Base-by-base conservation (phyloP, 352 stramenopile species). In the Pythium vanterpoolii region DNA sequence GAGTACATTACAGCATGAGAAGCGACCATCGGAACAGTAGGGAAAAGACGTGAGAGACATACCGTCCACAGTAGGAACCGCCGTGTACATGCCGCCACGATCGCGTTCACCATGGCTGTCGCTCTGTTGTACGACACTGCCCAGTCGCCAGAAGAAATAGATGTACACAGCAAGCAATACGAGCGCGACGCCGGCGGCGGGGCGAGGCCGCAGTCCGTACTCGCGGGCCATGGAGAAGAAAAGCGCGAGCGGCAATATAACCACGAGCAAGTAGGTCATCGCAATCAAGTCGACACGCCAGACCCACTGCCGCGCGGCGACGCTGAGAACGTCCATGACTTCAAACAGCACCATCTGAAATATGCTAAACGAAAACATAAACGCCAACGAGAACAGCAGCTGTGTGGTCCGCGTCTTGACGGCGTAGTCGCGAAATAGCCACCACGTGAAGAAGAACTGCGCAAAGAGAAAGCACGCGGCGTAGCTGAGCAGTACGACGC, bases 301-400 rank as follows among this genome's bases (percentile, higher is more conserved):
- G 52, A 92, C 69, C 68, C 74, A 89, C 64, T 92, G 84, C 23
- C 84, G 82, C 46, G 77, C 82, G 18, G 56, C 50, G n/a, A 80
- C 71, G 34, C 43, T 58, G 60, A 94, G 75, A 5, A 94, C 68
- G 55, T 84, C 76, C 60, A 79, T 87, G 28, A 94, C 71, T 56
- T 94, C 82, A 45, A 92, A 92, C 23, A 94, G 64, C 47, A 94
- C 78, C 67, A 92, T 76, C 60, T 94, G 60, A 53, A 92, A 90
- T 45, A 94, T 78, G 34, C 75, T 89, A 38, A 94, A 73, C 13
- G 79, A 90, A 56, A 90, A 90, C 54, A 74, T 86, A 55, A 94
- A 76, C 27, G 76, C 85, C 10, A 79, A 59, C 34, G 79, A 82
- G 70, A 94, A 94, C 42, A 94, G 75, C 48, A 85, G 55, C 46